phyloP scores from a whole-genome alignment of 768 basidiomycete species.

The Rhodotorula sphaerocarpa region DNA sequence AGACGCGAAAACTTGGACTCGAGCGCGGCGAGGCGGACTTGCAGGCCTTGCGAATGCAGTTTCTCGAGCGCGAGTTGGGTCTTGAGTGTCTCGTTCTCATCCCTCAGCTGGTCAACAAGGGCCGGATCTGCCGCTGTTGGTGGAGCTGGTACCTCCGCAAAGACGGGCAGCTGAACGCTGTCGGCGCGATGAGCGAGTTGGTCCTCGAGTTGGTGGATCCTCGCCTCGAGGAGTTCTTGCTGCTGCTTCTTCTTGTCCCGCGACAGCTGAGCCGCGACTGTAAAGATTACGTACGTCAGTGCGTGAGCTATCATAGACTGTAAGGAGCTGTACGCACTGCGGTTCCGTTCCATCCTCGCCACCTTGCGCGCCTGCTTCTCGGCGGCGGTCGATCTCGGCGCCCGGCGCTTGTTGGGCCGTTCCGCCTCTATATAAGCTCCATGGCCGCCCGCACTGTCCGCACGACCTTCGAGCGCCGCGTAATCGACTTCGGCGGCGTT shows the following conservation, averaged over 20 bases:
- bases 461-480: not conserved
- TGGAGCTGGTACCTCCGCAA: not conserved
- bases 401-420: conserved; percentile 7
- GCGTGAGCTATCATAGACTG: not conserved
- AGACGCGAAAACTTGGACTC: conserved; percentile 27
- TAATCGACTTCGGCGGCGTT: not conserved
- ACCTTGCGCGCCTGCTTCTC: conserved; percentile 25
- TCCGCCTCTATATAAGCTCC: too few species aligned
- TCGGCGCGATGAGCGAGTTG: conserved; percentile 3
- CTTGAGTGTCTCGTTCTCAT: conserved; percentile 31
- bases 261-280: conserved; percentile 34
- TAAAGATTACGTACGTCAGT: too few species aligned
- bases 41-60: conserved; percentile 22
- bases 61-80: conserved; percentile 27
- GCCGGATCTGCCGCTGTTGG: not conserved
- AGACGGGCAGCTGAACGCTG: not conserved
- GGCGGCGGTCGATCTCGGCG: conserved; percentile 2
- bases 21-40: conserved; percentile 27
- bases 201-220: conserved; percentile 28
- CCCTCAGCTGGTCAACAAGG: conserved; percentile 3
- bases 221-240: conserved; percentile 17
- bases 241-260: conserved; percentile 30
- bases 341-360: conserved; percentile 30
- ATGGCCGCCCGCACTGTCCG: not conserved
- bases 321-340: conserved; percentile 5